Base-by-base conservation (phyloP, 2,329 filamentous ascomycete species). In the Aspergillus carbonarius region DNA sequence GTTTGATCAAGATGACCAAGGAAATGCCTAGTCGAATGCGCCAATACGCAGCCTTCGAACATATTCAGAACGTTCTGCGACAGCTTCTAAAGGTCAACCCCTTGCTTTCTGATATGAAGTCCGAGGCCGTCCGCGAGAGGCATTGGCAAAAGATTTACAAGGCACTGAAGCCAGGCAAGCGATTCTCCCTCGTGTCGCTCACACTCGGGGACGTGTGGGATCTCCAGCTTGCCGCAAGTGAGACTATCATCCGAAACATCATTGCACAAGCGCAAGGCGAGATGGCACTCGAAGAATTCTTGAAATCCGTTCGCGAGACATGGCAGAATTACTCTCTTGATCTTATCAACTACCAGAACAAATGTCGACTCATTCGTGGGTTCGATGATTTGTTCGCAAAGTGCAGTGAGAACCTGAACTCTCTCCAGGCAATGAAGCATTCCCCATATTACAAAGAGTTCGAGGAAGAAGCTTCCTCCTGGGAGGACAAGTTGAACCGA, bases 391-490 rank as follows among this genome's bases (percentile, higher is more conserved):
- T 99, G 15, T 99, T 99, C 71, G 92, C 93, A 52, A 98, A 98
- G 74, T 99, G 95, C 77, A 96, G 93, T 71, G 95, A 99, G 74
- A 96, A 99, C 69, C 79, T 99, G 57, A 98, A 97, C 78, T 98
- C 95, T 5, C 81, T 99, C 49, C 95, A 98, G 76, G 95, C 95
- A 23, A 99, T 99, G 96, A 90, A 92, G 72, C 93, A 99, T 75
- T 99, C 95, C 5, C 95, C 95, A 0, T 99, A 99, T 76, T 99
- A 96, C 83, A 98, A 97, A 75, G 93, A 98, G 69, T 99, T 99
- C 63, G 95, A 99, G 73, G 95, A 99, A 69, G 95, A 99, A 68
- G 96, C 96, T 6, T 90, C 92, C 0, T 86, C 90, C 1, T 99
- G 95, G 95, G 96, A 99, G 77, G 96, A 99, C 77, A 96, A 96